These are phyloP conservation scores for Bryopsis sp. DNA, from an alignment of 139 green algal species.

Conservation along the genomic window DNA sequence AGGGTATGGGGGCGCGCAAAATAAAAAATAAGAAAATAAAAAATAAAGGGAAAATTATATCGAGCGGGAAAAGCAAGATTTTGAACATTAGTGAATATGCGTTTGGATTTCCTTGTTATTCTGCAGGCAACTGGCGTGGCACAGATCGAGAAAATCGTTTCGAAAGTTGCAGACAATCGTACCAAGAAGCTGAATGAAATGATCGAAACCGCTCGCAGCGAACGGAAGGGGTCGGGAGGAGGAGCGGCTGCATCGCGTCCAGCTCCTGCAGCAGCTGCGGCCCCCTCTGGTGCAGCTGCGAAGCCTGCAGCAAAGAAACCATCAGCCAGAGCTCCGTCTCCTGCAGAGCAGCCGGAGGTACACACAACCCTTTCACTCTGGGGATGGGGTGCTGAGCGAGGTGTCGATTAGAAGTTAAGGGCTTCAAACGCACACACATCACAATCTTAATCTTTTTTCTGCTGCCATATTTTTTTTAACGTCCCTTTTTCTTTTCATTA, in stretches of 20 bases:
- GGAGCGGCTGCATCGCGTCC: slow-evolving; percentile 13
- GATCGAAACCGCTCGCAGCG: slow-evolving; percentile 33
- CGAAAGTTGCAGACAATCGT: slow-evolving; percentile 60
- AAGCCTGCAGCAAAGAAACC: slow-evolving; percentile 14
- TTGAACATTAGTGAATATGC: no score
- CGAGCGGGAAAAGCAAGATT: no score
- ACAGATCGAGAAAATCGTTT: slow-evolving; percentile 43
- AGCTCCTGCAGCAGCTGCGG: neutral
- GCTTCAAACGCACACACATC: no score
- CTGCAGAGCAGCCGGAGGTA: neutral
- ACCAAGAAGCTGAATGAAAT: slow-evolving; percentile 71
- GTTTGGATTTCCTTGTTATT: neutral
- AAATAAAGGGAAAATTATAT: no score
- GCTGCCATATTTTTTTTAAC: no score
- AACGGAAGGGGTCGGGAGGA: neutral
- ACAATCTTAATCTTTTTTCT: no score
- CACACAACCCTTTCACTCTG: no score
- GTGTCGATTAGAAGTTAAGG: no score
- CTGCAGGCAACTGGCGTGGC: slow-evolving; percentile 34
- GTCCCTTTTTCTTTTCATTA: no score
- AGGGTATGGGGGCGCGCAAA: no score
- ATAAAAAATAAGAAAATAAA: no score
- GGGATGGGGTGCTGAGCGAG: no score
- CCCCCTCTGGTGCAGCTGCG: neutral
- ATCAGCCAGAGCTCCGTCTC: slow-evolving; percentile 6